Base-by-base conservation (phyloP, 1,139 yeast species). In the Cylindricascospora bacillispora region DNA sequence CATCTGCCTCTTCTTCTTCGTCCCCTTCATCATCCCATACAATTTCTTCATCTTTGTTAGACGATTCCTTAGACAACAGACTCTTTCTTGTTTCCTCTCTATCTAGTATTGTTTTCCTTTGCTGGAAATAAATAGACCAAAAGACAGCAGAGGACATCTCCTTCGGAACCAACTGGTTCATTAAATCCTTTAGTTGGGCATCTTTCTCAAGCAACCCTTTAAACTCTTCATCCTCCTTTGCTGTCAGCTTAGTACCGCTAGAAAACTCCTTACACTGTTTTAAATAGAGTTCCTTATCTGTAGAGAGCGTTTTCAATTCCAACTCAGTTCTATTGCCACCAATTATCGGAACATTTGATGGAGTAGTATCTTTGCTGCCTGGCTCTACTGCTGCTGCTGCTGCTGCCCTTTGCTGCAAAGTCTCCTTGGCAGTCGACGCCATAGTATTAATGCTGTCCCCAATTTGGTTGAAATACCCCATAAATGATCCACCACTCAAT, bases 71-170 rank as follows among this genome's bases (percentile, higher is more conserved):
- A 11, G 20, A 35, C 17, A 81, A 59, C 28, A 83, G 58, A 34
- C 65, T 65, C 52, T 72, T 76, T 42, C 95, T 68, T 47, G 71
- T 69, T 40, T 63, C 61, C 41, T 83, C 95, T 41, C 71, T 74
- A 17, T 65, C 66, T 26, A 70, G 62, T 27, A 83, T 69, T 39
- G 65, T 64, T 12, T 58, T 55, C 33, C 70, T 70, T 49, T 69
- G 63, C 35, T 58, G 62, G 52, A 72, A 80, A 56, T 82, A 86
- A 27, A 76, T 65, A 27, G 62, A 59, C 97, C 97, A 86, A 52
- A 86, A 86, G 26, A 61, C 60, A 18, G 65, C 60, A 41, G 73
- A 78, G 1, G 72, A 45, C 11, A 82, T 58, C 38, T 66, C 54
- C 2, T 64, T 69, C 0, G 93, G 93, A 1, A 82, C 93, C 9